A percentile compares a stretch with the other conserved stretches of the same genome.
Conservation (phyloP, 73 alveolate species). For the Breviolum minutum region DNA sequence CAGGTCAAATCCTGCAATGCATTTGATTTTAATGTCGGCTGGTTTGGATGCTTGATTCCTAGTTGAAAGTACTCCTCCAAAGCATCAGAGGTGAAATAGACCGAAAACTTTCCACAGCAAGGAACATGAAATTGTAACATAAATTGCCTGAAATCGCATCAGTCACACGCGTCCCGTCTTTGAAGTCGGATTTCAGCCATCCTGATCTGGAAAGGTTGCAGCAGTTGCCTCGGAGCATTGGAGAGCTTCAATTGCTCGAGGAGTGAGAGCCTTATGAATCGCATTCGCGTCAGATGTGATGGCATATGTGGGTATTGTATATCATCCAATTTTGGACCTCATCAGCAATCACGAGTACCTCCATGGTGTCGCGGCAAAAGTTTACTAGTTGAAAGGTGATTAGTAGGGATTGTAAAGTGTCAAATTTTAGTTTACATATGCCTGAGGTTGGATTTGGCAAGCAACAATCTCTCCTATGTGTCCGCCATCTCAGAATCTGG, state of each 20-base stretch:
- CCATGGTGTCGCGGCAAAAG: too few species aligned
- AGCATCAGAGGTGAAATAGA: neutral
- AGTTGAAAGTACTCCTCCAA: too few species aligned
- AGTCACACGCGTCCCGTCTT: neutral
- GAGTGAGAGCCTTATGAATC: constrained; percentile 2
- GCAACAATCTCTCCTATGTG: constrained; percentile 43
- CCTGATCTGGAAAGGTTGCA: constrained; percentile 3
- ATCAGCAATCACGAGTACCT: too few species aligned
- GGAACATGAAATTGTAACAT: neutral
- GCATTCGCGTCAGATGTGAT: neutral
- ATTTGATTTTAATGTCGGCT: neutral
- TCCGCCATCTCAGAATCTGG: neutral
- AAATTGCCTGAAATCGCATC: neutral
- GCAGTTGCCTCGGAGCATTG: constrained; percentile 34
- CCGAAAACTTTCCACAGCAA: neutral
- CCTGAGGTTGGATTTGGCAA: constrained; percentile 17
- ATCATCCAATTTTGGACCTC: too few species aligned
- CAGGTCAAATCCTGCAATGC: neutral
- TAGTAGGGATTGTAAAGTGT: too few species aligned
- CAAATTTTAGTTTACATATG: too few species aligned
- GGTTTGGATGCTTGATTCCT: neutral
- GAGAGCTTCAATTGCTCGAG: constrained; percentile 60
- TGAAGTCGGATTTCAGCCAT: neutral
- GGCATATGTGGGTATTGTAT: neutral
- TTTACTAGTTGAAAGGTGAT: too few species aligned